A percentile compares a stretch with the other conserved stretches of the same genome.
Conservation (phyloP, 2,329 filamentous ascomycete species). For the Neonectria magnoliae region DNA sequence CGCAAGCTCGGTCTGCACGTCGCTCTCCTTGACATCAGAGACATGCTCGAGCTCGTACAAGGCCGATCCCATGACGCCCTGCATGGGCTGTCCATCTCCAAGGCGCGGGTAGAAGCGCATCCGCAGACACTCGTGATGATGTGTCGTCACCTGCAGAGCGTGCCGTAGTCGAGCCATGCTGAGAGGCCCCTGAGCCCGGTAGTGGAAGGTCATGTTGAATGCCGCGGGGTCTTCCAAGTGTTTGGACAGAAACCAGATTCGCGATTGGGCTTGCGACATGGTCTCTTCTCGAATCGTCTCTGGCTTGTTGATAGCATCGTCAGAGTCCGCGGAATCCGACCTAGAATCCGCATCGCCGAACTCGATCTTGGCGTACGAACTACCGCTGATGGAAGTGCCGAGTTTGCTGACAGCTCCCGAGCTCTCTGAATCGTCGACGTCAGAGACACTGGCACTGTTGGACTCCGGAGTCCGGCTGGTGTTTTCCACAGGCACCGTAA, state of each 20-base stretch:
- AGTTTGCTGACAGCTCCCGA: slow-evolving; percentile 5
- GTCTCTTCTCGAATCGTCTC: slow-evolving; percentile 12
- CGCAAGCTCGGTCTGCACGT: slow-evolving; percentile 42
- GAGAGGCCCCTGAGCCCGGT: slow-evolving; percentile 20
- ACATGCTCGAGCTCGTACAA: slow-evolving; percentile 42
- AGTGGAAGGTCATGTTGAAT: slow-evolving; percentile 25
- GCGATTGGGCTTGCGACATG: slow-evolving; percentile 21
- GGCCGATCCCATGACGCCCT: slow-evolving; percentile 41
- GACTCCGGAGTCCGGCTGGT: neutral
- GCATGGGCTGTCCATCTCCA: slow-evolving; percentile 30
- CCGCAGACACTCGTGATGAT: slow-evolving; percentile 36
- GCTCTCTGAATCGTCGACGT: slow-evolving; percentile 10
- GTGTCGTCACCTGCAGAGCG: slow-evolving; percentile 24
- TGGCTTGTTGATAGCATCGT: neutral
- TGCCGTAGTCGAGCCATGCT: slow-evolving; percentile 25
- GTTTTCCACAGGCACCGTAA: neutral
- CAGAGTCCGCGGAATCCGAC: neutral
- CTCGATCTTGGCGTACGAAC: neutral
- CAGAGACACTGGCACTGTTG: slow-evolving; percentile 9
- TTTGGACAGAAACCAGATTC: slow-evolving; percentile 25
- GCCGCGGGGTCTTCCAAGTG: slow-evolving; percentile 18
- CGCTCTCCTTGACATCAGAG: slow-evolving; percentile 30
- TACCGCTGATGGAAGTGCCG: slow-evolving; percentile 1
- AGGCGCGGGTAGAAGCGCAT: slow-evolving; percentile 32
- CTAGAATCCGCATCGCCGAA: neutral